These are phyloP conservation scores for Gossypium ekmanianum DNA, from an alignment of 345 rosid species.

Conservation along the genomic window DNA sequence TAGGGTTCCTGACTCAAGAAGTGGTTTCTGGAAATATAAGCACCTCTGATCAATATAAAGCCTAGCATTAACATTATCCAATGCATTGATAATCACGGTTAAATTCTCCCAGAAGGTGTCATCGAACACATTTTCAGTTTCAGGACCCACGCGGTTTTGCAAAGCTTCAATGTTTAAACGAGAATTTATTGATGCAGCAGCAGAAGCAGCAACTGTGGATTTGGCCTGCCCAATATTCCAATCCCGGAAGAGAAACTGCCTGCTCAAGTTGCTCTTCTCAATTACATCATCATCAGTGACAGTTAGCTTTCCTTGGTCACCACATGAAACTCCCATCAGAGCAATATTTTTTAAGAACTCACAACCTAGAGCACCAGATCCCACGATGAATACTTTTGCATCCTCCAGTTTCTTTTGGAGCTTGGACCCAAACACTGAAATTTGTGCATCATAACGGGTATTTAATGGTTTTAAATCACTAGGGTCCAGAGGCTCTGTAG, in stretches of 20 bases:
- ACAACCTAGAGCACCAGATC: conserved; percentile 98
- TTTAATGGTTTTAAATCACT: conserved; percentile 62
- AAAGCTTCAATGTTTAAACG: conserved; percentile 70
- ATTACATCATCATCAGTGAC: conserved; percentile 97
- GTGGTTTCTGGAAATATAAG: conserved; percentile 96
- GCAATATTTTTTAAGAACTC: conserved; percentile 95
- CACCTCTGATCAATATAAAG: conserved; percentile 96
- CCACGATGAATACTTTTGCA: conserved; percentile 75
- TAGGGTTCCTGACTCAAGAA: conserved; percentile 97
- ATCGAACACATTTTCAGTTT: conserved; percentile 88
- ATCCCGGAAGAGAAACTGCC: conserved; percentile 97
- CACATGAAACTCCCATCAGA: conserved; percentile 94
- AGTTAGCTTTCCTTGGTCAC: conserved; percentile 72
- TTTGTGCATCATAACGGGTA: conserved; percentile 94
- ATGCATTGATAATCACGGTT: conserved; percentile 82
- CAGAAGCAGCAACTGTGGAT: conserved; percentile 96
- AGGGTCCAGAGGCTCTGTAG: conserved; percentile 63
- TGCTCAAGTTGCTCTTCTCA: conserved; percentile 97
- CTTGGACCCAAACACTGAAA: conserved; percentile 92
- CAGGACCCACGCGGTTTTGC: conserved; percentile 90
- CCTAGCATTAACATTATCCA: conserved; percentile 96
- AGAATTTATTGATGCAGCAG: conserved; percentile 74
- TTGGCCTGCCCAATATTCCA: conserved; percentile 99
- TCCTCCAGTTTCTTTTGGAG: conserved; percentile 92
- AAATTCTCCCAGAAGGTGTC: conserved; percentile 92